Base-by-base conservation (phyloP, 768 basidiomycete species). In the Tubosaeta sp. region DNA sequence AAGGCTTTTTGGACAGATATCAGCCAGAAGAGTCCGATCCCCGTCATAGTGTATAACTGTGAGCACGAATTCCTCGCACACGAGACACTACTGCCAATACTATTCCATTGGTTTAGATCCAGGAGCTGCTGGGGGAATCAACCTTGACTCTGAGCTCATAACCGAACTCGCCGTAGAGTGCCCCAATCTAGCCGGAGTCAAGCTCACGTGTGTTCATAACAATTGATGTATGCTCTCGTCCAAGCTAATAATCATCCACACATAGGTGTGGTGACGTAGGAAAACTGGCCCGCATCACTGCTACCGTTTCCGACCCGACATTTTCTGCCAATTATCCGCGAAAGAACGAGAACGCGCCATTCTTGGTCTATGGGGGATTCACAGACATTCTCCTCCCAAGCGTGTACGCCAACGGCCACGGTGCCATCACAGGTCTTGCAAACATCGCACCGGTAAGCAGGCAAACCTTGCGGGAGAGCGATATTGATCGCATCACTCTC, bases 21-120 rank as follows among this genome's bases (percentile, higher is more conserved):
- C 32, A 71, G 87, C 13, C 75, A 82, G 60, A 85, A 83, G 64
- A 90, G 87, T 59, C 87, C 90, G 2, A 83, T 96, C 44, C 92
- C 94, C 3, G 83, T 94, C 43, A 79, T 94, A 59, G 81, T 93
- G 43, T 94, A 94, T 73, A 93, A 92, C 61, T 94, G 88, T 87
- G 57, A 66, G 84, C 31, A 19, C 13, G 10, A 21, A 18, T 6
- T 19, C 24, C 21, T 48, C 39, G 30, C 42, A 44, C 27, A 18
- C 25, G 40, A 31, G 19, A 18, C 21, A n/a, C 4, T 11, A 2
- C 29, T 63, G 24, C n/a, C n/a, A 58, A 38, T 21, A 21, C 36
- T n/a, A 6, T 38, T 21, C 12, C 36, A 4, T 42, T 35, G 21
- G 39, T n/a, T 24, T 58, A 92, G 91, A 84, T 72, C 94, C 93